Evolutionary conservation across 2,329 filamentous ascomycete species (phyloP).

Genomic region (Pseudogymnoascus sp.): DNA sequence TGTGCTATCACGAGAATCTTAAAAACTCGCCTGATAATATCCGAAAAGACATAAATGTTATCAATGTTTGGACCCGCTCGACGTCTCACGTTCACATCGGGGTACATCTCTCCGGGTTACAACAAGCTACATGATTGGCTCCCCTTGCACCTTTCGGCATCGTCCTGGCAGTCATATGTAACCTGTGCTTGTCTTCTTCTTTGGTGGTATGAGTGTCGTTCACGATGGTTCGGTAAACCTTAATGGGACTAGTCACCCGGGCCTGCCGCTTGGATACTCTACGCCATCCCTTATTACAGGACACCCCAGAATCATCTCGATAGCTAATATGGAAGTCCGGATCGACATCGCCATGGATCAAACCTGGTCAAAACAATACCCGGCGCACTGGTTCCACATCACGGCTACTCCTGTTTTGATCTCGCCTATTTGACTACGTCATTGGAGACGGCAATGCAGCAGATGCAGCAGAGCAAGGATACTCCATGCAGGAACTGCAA

Average conservation of each 20-base stretch:
- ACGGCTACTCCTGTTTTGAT: background rate
- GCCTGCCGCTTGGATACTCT: background rate
- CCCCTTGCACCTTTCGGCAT: background rate
- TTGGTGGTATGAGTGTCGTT: background rate
- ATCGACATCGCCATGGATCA: background rate
- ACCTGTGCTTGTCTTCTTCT: background rate
- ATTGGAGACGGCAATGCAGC: background rate
- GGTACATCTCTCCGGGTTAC: background rate
- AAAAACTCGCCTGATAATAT: background rate
- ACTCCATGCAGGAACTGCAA: background rate
- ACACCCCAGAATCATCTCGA: background rate
- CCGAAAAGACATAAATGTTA: background rate
- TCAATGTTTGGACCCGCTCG: background rate
- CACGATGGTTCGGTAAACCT: background rate
- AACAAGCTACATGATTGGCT: background rate
- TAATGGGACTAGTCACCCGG: background rate
- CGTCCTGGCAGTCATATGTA: background rate
- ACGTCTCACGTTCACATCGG: background rate
- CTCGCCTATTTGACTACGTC: background rate
- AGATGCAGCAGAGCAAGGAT: background rate
- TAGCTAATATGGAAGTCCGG: background rate
- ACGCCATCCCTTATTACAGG: background rate
- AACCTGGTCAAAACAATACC: background rate
- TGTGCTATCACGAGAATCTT: background rate
- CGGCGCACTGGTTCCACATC: background rate